Conservation (phyloP, 768 basidiomycete genomes). For the Phylloporus rhodoxanthus region DNA sequence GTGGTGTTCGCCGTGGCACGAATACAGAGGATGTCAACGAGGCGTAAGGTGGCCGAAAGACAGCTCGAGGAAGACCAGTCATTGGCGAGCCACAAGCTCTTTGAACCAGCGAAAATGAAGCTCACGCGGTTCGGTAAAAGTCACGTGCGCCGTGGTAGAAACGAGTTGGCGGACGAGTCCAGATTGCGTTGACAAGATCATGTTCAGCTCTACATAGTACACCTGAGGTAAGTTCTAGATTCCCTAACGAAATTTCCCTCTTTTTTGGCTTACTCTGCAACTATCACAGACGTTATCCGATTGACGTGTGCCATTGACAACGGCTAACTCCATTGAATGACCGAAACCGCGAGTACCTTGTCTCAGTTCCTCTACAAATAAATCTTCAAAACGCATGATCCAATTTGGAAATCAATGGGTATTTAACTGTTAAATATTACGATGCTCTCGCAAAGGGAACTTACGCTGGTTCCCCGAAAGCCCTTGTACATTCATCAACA, state of each 20-base stretch:
- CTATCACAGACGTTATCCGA: too few species aligned
- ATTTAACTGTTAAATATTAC: neutral
- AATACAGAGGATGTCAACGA: conserved; percentile 10
- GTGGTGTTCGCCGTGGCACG: conserved; percentile 13
- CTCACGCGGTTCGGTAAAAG: conserved; percentile 9
- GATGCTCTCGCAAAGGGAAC: neutral
- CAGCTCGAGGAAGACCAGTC: conserved; percentile 18
- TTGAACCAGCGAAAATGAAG: neutral
- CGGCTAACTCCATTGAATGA: neutral
- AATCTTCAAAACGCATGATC: neutral
- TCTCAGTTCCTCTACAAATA: neutral
- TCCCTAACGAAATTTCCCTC: neutral
- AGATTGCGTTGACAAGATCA: neutral
- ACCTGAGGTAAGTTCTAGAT: neutral
- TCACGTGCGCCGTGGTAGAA: conserved; percentile 18
- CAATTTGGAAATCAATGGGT: neutral
- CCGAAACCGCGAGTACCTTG: neutral
- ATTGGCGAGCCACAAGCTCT: conserved; percentile 6
- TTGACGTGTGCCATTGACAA: conserved; percentile 14
- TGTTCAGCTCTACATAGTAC: neutral
- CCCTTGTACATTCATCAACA: neutral
- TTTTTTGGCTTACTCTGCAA: neutral
- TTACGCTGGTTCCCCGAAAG: conserved; percentile 4
- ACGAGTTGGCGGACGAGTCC: neutral
- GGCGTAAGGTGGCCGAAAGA: conserved; percentile 10